Evolutionary conservation across 1,284 basidiomycete species (phyloP).

Genomic region (Inonotus obliquus): DNA sequence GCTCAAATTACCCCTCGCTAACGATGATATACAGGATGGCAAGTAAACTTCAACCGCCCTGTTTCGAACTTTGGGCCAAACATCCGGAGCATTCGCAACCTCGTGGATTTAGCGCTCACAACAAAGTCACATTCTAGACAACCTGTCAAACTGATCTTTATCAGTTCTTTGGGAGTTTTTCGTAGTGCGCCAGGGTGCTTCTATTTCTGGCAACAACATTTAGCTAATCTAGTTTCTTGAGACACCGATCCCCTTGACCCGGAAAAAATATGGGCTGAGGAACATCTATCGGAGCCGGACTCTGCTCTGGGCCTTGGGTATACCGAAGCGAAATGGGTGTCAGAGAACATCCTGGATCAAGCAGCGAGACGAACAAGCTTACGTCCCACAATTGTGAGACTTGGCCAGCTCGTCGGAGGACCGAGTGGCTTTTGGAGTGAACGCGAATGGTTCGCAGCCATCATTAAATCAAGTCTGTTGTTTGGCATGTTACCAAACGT

Average conservation of each 20-base stretch:
- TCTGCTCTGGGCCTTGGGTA: conserved; percentile 36
- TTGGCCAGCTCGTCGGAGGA: conserved; percentile 14
- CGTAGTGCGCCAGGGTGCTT: neutral
- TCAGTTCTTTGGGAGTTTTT: conserved; percentile 19
- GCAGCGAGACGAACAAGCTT: conserved; percentile 25
- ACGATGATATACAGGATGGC: conserved; percentile 32
- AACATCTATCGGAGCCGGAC: neutral
- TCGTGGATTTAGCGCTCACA: conserved; percentile 25
- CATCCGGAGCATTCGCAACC: conserved; percentile 33
- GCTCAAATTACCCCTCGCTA: neutral
- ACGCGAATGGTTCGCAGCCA: conserved; percentile 18
- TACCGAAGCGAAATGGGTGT: conserved; percentile 62
- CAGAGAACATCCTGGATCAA: conserved; percentile 16
- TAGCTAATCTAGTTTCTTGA: neutral
- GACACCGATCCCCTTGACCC: neutral
- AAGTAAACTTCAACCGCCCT: conserved; percentile 37
- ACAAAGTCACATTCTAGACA: conserved; percentile 19
- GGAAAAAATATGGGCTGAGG: neutral
- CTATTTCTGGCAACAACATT: too few species aligned
- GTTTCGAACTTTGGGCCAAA: conserved; percentile 33
- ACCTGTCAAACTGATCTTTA: conserved; percentile 22
- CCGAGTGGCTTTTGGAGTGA: conserved; percentile 4
- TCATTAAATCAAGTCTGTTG: conserved; percentile 14
- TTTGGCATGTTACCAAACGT: conserved; percentile 14
- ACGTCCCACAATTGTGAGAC: conserved; percentile 12